Evolutionary conservation across 23 red algal species (phyloP), one percentile per base, ranked within the genome.

Genomic region (Chondrus crispus): DNA sequence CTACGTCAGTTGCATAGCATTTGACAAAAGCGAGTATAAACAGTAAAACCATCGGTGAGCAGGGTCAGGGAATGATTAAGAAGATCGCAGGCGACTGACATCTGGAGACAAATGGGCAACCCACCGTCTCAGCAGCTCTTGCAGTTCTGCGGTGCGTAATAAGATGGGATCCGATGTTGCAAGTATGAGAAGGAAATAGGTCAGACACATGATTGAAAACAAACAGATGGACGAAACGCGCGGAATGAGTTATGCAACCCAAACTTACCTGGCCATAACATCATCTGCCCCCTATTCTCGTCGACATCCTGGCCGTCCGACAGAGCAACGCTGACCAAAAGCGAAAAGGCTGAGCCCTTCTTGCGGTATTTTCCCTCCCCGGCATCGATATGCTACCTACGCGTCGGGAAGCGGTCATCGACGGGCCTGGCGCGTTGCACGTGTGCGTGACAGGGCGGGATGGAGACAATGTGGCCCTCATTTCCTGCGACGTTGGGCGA

Each of bases 211-310:
- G n/a, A n/a, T n/a, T n/a, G n/a, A n/a, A n/a, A n/a, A n/a, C n/a
- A n/a, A n/a, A n/a, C n/a, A n/a, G n/a, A n/a, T n/a, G n/a, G n/a
- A n/a, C n/a, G n/a, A n/a, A n/a, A n/a, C n/a, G n/a, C n/a, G n/a
- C n/a, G n/a, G n/a, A n/a, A n/a, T n/a, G n/a, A n/a, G n/a, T n/a
- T n/a, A n/a, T n/a, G n/a, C n/a, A n/a, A n/a, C n/a, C n/a, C n/a
- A n/a, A 10, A 89, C 85, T 29, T 89, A 89, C 85, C 72, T 35
- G 85, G 70, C 85, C 85, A 89, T 38, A 68, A 49, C 11, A 33
- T 89, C 19, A 89, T 58, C 53, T 89, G 85, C 12, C 85, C 85
- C 20, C 85, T 66, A 55, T 89, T 89, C 40, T 89, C 68, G 19
- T 89, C 68, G 9, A 89, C 50, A 7, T 77, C 26, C 3, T 89